Base-by-base conservation (phyloP, 2,329 filamentous ascomycete genomes). In the Dendrostoma leiphaemia region DNA sequence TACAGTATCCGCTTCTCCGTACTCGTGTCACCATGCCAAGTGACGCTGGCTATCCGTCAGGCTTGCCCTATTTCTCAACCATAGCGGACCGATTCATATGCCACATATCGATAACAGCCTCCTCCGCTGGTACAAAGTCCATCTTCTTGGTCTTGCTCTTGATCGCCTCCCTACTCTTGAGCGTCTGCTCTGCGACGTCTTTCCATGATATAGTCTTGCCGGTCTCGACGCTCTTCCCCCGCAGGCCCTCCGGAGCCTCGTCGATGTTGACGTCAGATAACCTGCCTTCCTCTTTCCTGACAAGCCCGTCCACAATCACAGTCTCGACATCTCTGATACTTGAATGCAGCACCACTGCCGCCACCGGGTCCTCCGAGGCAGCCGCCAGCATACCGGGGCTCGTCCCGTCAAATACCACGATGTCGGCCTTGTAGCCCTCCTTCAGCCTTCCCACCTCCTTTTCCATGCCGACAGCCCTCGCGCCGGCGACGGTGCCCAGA, bases 401-500 rank as follows among this genome's bases (percentile, higher is more conserved):
- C 32, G 15, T 38, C 1, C 65, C 68, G 56, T 78, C 73, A 47
- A 79, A 79, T 0, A 81, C 65, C 3, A 78, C 66, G 0, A 82
- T 55, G 62, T 81, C 79, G 2, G 78, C 78, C 31, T 66, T 64
- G 56, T 74, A 74, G 0, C 77, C 76, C 12, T 71, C 72, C n/a
- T 64, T 64, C 35, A 82, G 66, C 17, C 69, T 72, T 0, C 77
- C 78, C 23, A 79, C 66, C 41, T 71, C 60, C 9, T 68, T 61
- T 19, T 69, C 68, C 68, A 78, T 67, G 1, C 72, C 68, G 3
- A 72, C 63, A 0, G 75, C 74, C 51, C 69, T 64, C 1, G 76
- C 76, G 0, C 75, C 76, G 2, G 67, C 64, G n/a, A 80, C 69
- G 0, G 77, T 81, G 0, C 67, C 76, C 6, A 81, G 68, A 57